These are phyloP conservation scores for Eucalyptus marginata DNA, from an alignment of 345 rosid genomes.

Conservation along the genomic window DNA sequence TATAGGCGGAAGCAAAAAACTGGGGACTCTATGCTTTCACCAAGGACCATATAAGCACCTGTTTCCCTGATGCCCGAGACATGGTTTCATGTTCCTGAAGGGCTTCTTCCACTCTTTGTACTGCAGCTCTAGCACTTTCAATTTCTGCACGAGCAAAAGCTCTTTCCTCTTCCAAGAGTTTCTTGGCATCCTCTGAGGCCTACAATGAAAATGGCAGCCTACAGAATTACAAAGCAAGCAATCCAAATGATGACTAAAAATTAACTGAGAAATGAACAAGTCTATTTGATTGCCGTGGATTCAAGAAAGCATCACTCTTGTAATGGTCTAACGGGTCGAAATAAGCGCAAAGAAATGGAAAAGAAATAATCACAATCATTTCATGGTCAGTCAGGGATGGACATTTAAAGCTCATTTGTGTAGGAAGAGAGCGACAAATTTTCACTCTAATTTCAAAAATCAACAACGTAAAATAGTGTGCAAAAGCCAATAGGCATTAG, in stretches of 20 bases:
- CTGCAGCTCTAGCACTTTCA: conserved; percentile 95
- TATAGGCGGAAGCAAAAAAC: background rate
- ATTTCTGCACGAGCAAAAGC: conserved; percentile 95
- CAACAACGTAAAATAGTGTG: background rate
- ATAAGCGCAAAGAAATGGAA: background rate
- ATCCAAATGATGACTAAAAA: background rate
- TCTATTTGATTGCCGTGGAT: background rate
- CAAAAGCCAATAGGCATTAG: background rate
- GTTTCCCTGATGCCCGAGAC: conserved; percentile 77
- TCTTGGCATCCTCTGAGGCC: conserved; percentile 99
- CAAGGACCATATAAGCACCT: background rate
- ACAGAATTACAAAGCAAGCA: background rate
- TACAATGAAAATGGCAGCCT: conserved; percentile 2
- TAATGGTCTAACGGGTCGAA: background rate
- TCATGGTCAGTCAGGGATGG: background rate
- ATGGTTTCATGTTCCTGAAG: conserved; percentile 70
- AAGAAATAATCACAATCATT: background rate
- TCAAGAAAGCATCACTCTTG: background rate
- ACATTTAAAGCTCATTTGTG: background rate
- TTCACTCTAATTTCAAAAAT: background rate
- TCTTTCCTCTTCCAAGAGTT: conserved; percentile 89
- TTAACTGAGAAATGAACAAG: background rate
- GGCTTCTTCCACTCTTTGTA: conserved; percentile 96
- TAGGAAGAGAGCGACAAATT: background rate
- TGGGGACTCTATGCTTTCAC: background rate